Evolutionary conservation across 495 filamentous ascomycete genomes (phyloP), one percentile per base, ranked within the genome.

Genomic region (Eremomyces bilateralis): DNA sequence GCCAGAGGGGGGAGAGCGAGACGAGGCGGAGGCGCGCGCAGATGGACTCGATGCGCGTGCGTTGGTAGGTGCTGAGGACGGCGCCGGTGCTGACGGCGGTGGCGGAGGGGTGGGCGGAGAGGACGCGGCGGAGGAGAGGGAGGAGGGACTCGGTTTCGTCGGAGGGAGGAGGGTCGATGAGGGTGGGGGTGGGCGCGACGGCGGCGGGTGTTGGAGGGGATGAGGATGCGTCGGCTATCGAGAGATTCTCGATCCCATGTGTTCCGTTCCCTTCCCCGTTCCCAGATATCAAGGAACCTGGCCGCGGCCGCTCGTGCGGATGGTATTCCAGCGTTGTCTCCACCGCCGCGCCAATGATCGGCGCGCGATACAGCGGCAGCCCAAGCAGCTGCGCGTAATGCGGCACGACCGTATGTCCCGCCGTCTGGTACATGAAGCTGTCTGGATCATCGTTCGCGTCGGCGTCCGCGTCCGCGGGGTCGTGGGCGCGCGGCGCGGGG

Each of bases 381-480:
- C 60, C 63, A 2, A 93, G 70, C 1, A 79, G 80, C 20, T 64
- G 44, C 39, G 72, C 69, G 51, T 93, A 95, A 15, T 91, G 65
- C 4, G 85, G 88, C 32, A 94, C 76, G 15, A 94, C 56, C 34
- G 62, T 61, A 56, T 94, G 84, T 25, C 88, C 88, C 34, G 90
- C 78, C 1, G 90, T 95, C 59, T 97, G 88, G 63, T 94, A 97
- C 88, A 97, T 95, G 70, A 81, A 93, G 62, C 80, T 91, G 56
- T 97, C 76, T 43, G 88, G 65, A 54, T 90, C 82, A 39, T 72
- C 60, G 38, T 71, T 65, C 31, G 61, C 60, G 4, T 45, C 43
- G 17, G 42, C 45, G 15, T 43, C 38, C 5, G 21, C 24, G 31
- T 29, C 10, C 28, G 17, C 19, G 35, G 27, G 19, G 20, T 34